Evolutionary conservation across 495 filamentous ascomycete genomes (phyloP).

Genomic region (Aeminium ludgeri): DNA sequence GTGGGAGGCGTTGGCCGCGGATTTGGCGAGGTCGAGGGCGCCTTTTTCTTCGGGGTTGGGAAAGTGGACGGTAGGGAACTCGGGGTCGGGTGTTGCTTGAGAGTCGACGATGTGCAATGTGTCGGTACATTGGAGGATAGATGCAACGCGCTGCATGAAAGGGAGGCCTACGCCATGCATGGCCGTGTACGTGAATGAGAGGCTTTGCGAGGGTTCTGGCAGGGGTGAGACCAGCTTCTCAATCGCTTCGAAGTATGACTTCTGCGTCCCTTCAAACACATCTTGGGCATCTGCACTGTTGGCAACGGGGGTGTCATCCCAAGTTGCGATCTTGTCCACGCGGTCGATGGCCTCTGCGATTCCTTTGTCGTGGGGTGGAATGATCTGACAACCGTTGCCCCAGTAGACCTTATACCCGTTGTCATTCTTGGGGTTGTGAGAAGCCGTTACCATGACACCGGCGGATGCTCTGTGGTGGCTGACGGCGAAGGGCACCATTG

Average conservation of each 20-base stretch:
- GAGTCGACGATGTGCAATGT: constrained; percentile 20
- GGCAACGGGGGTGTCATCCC: constrained; percentile 31
- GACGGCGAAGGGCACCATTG: constrained; percentile 53
- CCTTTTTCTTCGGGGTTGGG: constrained; percentile 60
- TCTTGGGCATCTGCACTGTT: constrained; percentile 22
- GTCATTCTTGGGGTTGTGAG: constrained; percentile 53
- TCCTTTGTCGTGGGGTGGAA: constrained; percentile 43
- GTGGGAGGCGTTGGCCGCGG: constrained; percentile 33
- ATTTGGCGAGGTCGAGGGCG: constrained; percentile 46
- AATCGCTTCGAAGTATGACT: constrained; percentile 20
- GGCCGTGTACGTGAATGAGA: constrained; percentile 49
- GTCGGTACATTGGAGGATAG: constrained; percentile 26
- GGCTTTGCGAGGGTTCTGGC: background rate
- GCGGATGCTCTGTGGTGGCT: constrained; percentile 38
- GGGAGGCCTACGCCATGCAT: constrained; percentile 49
- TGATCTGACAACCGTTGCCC: constrained; percentile 53
- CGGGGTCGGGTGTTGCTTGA: constrained; percentile 42
- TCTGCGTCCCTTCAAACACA: constrained; percentile 21
- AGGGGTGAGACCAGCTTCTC: constrained; percentile 2
- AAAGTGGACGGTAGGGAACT: constrained; percentile 54
- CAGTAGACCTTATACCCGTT: constrained; percentile 67
- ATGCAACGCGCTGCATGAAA: constrained; percentile 30
- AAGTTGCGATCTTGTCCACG: constrained; percentile 37
- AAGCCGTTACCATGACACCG: constrained; percentile 59
- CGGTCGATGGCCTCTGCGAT: constrained; percentile 44